Evolutionary conservation across 345 rosid species (phyloP).

Genomic region (Euphorbia lathyris): DNA sequence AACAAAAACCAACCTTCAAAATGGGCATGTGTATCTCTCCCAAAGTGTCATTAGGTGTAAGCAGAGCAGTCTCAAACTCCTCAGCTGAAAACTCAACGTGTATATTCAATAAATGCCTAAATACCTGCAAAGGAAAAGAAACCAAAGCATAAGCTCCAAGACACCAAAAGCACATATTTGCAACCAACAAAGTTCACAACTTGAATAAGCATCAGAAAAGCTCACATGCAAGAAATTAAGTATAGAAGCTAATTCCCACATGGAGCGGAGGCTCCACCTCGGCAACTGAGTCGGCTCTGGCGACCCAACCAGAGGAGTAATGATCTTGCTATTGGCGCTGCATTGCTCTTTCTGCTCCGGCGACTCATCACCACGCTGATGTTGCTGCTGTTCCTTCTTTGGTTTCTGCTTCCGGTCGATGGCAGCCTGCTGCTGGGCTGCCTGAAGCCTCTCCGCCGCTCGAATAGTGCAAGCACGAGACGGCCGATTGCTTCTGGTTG

Average conservation of each 20-base stretch:
- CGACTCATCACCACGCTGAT: constrained; percentile 32
- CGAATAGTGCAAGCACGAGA: constrained; percentile 94
- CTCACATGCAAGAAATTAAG: constrained; percentile 98
- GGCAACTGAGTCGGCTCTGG: constrained; percentile 85
- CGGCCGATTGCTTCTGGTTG: constrained; percentile 67
- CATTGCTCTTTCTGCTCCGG: constrained; percentile 51
- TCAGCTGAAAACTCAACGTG: constrained; percentile 85
- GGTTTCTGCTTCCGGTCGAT: constrained; percentile 58
- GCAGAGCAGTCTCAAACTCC: constrained; percentile 93
- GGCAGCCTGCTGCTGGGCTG: constrained; percentile 48
- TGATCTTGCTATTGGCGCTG: constrained; percentile 49
- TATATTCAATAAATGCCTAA: constrained; percentile 82
- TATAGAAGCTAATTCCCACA: constrained; percentile 97
- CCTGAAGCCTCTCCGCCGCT: constrained; percentile 73
- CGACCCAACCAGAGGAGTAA: constrained; percentile 69
- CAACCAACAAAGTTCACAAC: constrained; percentile 13
- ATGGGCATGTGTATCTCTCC: constrained; percentile 91
- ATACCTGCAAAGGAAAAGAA: constrained; percentile 50
- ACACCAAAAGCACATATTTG: constrained; percentile 9
- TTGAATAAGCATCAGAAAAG: constrained; percentile 15
- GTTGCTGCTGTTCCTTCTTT: constrained; percentile 40
- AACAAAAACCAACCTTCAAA: constrained; percentile 70
- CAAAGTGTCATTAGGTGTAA: constrained; percentile 85
- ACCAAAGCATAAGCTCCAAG: constrained; percentile 8
- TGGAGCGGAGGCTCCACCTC: constrained; percentile 91